Base-by-base conservation (phyloP, 257 asterid genomes). In the Craterostigma plantagineum region DNA sequence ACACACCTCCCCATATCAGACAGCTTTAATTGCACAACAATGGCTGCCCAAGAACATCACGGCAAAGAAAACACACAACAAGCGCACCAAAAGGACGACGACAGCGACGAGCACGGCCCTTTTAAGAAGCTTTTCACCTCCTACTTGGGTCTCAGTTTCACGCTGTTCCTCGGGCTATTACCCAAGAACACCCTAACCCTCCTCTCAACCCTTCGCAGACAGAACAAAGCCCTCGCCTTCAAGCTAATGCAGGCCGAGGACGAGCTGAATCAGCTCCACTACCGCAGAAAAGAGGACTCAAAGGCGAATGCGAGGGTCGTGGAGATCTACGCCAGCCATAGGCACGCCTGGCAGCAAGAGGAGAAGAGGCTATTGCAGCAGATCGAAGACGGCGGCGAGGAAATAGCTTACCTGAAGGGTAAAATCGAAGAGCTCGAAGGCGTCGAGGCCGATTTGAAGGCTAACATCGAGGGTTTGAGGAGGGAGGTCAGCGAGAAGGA, bases 251-350 rank as follows among this genome's bases (percentile, higher is more conserved):
- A 71, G 18, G 81, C 94, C 3, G 84, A 90, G 70, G 96, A 90
- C 40, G 76, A 90, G 76, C 67, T 83, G 0, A 66, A 51, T 14
- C 82, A 77, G 76, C 76, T 83, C 1, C 71, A 54, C 39, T 75
- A 79, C 0, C 41, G 99, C 11, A 60, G 99, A 45, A 90, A 90
- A 48, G 99, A 90, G 66, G 99, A 90, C 66, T 77, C 94, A 9
- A 90, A 83, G 42, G 99, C 99, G 3, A 90, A 90, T 58, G 99
- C 99, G 1, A 62, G 96, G 45, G 99, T 90, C 7, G 99, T 90
- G 2, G 99, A 90, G 66, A 90, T 90, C 75, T 90, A 83, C 46
- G 99, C 99, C 0, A 77, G 78, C 61, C 99, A 90, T 48, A 58
- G 99, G 49, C 92, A 90, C 42, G 69, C 94, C 0, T 90, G 99